Conservation (phyloP, 2,329 filamentous ascomycete species). For the Fusarium lyarnte region DNA sequence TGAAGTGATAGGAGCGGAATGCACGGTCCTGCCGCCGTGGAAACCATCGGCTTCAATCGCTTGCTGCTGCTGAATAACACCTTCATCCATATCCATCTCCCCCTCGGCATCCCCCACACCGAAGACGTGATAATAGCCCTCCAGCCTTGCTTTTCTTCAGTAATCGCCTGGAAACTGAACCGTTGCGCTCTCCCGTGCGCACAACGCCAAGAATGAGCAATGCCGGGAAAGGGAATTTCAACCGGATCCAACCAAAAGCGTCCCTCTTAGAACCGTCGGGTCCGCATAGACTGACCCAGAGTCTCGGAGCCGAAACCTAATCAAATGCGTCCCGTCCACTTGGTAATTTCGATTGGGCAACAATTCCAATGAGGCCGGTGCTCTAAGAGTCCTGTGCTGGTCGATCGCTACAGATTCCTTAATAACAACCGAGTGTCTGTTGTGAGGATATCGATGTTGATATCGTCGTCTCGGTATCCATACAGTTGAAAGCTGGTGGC, state of each 20-base stretch:
- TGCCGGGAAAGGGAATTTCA: slow-evolving; percentile 14
- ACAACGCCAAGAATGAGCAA: slow-evolving; percentile 5
- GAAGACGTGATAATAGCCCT: slow-evolving; percentile 34
- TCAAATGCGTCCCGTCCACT: background rate
- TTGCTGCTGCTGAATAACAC: slow-evolving; percentile 16
- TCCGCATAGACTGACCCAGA: slow-evolving; percentile 14
- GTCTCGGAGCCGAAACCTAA: slow-evolving; percentile 16
- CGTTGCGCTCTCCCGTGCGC: background rate
- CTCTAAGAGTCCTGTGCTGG: background rate
- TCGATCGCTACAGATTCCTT: background rate
- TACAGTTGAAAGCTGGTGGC: background rate
- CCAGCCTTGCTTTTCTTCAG: slow-evolving; percentile 22
- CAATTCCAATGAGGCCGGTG: background rate
- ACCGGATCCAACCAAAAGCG: slow-evolving; percentile 25
- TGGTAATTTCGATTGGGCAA: background rate
- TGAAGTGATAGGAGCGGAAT: slow-evolving; percentile 3
- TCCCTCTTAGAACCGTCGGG: slow-evolving; percentile 2
- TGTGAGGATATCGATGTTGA: background rate
- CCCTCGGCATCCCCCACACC: slow-evolving; percentile 18
- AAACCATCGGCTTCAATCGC: slow-evolving; percentile 18
- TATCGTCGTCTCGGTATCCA: background rate
- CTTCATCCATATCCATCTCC: slow-evolving; percentile 13
- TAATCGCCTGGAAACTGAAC: background rate
- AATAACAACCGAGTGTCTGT: background rate
- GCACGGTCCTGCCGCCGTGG: slow-evolving; percentile 4